Conservation (phyloP, 345 rosid genomes). For the Populus simonii region DNA sequence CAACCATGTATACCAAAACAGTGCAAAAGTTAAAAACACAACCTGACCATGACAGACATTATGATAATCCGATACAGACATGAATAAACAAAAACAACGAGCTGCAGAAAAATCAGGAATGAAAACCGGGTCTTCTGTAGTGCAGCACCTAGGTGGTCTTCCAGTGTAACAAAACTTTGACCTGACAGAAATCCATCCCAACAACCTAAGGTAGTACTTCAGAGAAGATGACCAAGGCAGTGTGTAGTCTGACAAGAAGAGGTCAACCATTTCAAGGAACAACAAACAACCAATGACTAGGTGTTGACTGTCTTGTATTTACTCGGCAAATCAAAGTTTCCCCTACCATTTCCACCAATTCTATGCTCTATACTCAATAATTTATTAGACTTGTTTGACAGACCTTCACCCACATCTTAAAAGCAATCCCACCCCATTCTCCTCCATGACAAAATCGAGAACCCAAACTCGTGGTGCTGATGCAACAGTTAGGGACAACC, state of each 20-base stretch:
- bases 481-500: slow-evolving; percentile 43
- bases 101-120: slow-evolving; percentile 7
- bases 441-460: slow-evolving; percentile 17
- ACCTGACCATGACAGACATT: slow-evolving; percentile 21
- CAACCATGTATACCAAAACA: slow-evolving; percentile 12
- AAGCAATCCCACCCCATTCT: slow-evolving; percentile 12
- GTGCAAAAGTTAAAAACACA: slow-evolving; percentile 15
- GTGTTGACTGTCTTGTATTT: slow-evolving; percentile 15
- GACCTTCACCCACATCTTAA: slow-evolving; percentile 13
- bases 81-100: neutral
- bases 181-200: slow-evolving; percentile 10
- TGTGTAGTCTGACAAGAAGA: slow-evolving; percentile 4
- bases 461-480: slow-evolving; percentile 51
- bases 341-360: slow-evolving; percentile 7
- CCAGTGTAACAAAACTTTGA: slow-evolving; percentile 19
- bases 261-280: slow-evolving; percentile 2
- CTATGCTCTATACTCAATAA: slow-evolving; percentile 15
- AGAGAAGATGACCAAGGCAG: slow-evolving; percentile 3
- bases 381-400: neutral
- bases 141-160: slow-evolving; percentile 19
- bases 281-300: slow-evolving; percentile 1
- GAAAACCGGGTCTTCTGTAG: slow-evolving; percentile 18
- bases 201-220: slow-evolving; percentile 11
- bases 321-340: neutral
- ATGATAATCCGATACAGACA: slow-evolving; percentile 26